These are phyloP conservation scores for Hymenoscyphus fraxineus DNA, from an alignment of 2,329 filamentous ascomycete genomes.

Conservation along the genomic window DNA sequence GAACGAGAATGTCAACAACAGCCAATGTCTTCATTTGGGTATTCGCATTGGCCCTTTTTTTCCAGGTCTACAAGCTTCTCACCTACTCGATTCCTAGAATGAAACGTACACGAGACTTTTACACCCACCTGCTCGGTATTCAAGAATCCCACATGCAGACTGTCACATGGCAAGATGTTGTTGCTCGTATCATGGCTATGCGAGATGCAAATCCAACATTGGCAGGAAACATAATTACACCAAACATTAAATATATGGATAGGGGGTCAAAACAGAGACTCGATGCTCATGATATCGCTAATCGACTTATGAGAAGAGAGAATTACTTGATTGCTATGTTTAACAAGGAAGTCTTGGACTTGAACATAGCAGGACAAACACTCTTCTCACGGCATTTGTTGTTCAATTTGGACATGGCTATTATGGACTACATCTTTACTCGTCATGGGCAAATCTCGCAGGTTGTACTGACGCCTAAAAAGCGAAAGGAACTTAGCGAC, in stretches of 20 bases:
- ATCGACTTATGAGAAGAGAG: conserved; percentile 90
- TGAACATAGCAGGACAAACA: conserved; percentile 76
- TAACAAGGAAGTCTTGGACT: conserved; percentile 91
- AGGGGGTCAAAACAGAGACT: conserved; percentile 90
- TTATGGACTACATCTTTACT: conserved; percentile 93
- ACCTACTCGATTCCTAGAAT: conserved; percentile 56
- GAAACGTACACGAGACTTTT: conserved; percentile 65
- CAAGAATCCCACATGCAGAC: conserved; percentile 69
- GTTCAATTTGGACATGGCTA: conserved; percentile 86
- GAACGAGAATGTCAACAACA: conserved; percentile 39
- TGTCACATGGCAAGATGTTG: conserved; percentile 69
- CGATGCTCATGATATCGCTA: conserved; percentile 95
- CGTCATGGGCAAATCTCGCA: conserved; percentile 81
- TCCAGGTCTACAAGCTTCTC: conserved; percentile 51
- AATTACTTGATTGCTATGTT: conserved; percentile 97
- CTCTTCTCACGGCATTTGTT: conserved; percentile 86
- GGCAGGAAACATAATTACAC: conserved; percentile 55
- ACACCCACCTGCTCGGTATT: conserved; percentile 62
- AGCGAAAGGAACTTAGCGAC: conserved; percentile 72
- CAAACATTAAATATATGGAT: conserved; percentile 57
- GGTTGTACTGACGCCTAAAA: conserved; percentile 78
- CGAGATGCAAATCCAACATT: conserved; percentile 66
- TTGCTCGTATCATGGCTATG: conserved; percentile 65
- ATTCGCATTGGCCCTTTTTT: conserved; percentile 62
- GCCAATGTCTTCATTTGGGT: conserved; percentile 50